Evolutionary conservation across 768 basidiomycete genomes (phyloP), one percentile per base, ranked within the genome.

Genomic region (Galerina sulciceps): DNA sequence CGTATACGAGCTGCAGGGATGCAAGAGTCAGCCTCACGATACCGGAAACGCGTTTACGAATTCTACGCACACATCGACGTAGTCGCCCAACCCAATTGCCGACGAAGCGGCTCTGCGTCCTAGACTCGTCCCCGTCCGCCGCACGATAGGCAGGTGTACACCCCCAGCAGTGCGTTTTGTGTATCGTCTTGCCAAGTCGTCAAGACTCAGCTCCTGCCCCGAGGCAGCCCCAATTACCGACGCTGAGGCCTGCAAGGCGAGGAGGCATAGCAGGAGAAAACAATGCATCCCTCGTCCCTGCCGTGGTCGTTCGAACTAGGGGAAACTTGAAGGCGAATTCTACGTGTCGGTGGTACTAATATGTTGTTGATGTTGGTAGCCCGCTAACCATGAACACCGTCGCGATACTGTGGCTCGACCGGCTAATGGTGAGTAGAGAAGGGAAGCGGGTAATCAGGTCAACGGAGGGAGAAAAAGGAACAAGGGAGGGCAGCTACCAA

Each of bases 61-160:
- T 35, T 35, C 18, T 17, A 75, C 81, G 72, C 68, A 90, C 89
- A 88, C 75, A 70, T 91, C 89, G 22, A 79, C 55, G 59, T 74
- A 82, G 65, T 90, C 83, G 3, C 88, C 87, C 31, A 90, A 70
- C 1, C 87, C 85, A 42, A 82, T 79, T 10, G 74, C 71, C 13
- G 74, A 77, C 4, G 71, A 70, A 72, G 66, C 53, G 0, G 67
- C 75, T 40, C 79, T 74, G 43, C 70, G 67, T 53, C 59, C 59
- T 51, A 70, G 36, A 23, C 58, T 48, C 52, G 55, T 46, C 26
- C 60, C 41, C 55, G 67, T 66, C 41, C 48, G 62, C 26, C 65
- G 61, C 31, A 75, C 64, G 22, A 81, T 74, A 18, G 78, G 79
- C 8, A 81, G 22, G 62, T 79, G 75, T 6, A 79, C 51, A 11